Conservation (phyloP, 805 yeast species). For the Barnettozyma pratensis region DNA sequence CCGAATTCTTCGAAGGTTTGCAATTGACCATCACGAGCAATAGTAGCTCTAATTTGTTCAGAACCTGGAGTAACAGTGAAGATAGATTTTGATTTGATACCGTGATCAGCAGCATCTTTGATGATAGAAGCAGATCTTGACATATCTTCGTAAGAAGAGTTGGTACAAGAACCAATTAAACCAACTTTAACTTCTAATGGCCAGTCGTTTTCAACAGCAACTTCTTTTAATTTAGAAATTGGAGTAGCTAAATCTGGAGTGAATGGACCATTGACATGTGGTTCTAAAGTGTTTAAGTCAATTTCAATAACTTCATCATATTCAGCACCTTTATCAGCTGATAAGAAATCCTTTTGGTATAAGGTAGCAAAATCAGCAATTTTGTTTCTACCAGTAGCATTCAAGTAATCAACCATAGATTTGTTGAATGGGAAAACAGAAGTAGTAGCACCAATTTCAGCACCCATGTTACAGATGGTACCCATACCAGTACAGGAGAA, state of each 20-base stretch:
- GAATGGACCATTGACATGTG: slow-evolving; percentile 96
- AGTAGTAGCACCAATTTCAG: slow-evolving; percentile 98
- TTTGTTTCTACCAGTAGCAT: slow-evolving; percentile 80
- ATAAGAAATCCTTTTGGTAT: slow-evolving; percentile 59
- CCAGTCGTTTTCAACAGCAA: slow-evolving; percentile 84
- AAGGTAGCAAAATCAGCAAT: slow-evolving; percentile 77
- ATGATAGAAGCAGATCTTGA: slow-evolving; percentile 92
- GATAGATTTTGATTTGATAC: slow-evolving; percentile 85
- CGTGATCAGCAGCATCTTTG: slow-evolving; percentile 84
- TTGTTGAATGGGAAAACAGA: slow-evolving; percentile 95
- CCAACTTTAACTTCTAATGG: slow-evolving; percentile 91
- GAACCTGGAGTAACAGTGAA: slow-evolving; percentile 97
- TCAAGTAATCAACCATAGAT: slow-evolving; percentile 80
- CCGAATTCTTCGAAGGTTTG: slow-evolving; percentile 86
- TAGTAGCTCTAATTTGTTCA: slow-evolving; percentile 97
- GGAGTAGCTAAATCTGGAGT: slow-evolving; percentile 98
- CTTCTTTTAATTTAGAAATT: slow-evolving; percentile 78
- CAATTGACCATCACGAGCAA: slow-evolving; percentile 92
- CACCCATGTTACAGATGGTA: slow-evolving; percentile 99
- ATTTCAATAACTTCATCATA: slow-evolving; percentile 92
- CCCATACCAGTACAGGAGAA: slow-evolving; percentile 99
- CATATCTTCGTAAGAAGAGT: slow-evolving; percentile 98
- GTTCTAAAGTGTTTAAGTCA: slow-evolving; percentile 85
- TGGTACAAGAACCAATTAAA: slow-evolving; percentile 97
- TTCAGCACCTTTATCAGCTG: slow-evolving; percentile 89